Percentiles rank a stretch among this genome's conserved stretches.
Conservation (phyloP, 2,329 filamentous ascomycete genomes). For the Phialophora macrospora region DNA sequence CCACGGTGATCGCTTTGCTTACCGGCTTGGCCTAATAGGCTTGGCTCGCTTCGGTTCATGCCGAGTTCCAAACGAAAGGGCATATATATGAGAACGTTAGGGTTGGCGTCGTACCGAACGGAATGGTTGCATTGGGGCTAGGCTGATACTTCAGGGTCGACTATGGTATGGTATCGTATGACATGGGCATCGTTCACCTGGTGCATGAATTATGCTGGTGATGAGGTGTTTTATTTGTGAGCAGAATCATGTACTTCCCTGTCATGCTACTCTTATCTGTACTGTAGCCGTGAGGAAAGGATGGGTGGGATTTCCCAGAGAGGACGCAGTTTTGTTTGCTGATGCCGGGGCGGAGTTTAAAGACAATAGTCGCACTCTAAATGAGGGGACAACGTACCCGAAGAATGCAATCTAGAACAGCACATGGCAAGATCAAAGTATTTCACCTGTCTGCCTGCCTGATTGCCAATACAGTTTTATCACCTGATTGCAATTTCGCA, state of each 20-base stretch:
- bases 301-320: neutral
- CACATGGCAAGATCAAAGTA: neutral
- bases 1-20: conserved; percentile 16
- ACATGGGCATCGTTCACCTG: neutral
- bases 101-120: neutral
- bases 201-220: neutral
- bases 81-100: neutral
- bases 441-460: neutral
- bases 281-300: neutral
- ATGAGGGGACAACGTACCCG: neutral
- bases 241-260: neutral
- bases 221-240: neutral
- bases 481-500: neutral
- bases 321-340: neutral
- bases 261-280: neutral
- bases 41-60: neutral
- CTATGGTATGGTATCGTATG: neutral
- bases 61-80: neutral
- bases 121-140: too few species aligned
- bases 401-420: neutral
- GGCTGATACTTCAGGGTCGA: too few species aligned
- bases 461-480: neutral
- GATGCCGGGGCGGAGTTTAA: neutral
- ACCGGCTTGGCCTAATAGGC: neutral
- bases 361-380: neutral